phyloP scores from a whole-genome alignment of 2,329 filamentous ascomycete genomes.

The Alternaria solani region DNA sequence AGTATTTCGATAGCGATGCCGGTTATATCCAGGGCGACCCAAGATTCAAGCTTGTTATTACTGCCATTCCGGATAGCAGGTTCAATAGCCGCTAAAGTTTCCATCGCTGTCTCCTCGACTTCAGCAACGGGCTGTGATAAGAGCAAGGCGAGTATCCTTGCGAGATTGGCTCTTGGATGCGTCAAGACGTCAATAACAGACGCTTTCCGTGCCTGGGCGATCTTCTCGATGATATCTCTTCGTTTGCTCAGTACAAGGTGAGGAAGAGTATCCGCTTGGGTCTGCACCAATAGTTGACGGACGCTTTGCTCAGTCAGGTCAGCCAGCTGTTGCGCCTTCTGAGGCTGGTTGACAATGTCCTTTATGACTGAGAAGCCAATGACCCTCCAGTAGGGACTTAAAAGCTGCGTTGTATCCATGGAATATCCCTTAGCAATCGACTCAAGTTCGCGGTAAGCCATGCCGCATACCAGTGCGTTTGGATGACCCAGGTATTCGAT shows the following conservation, averaged over 20 bases:
- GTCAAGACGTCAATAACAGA: constrained; percentile 68
- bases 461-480: constrained; percentile 79
- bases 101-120: constrained; percentile 72
- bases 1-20: constrained; percentile 81
- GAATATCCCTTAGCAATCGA: constrained; percentile 73
- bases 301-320: constrained; percentile 81
- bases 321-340: constrained; percentile 80
- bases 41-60: constrained; percentile 68
- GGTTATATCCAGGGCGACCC: constrained; percentile 79
- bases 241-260: constrained; percentile 83
- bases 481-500: constrained; percentile 86
- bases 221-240: constrained; percentile 78
- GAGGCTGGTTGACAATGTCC: constrained; percentile 80
- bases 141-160: constrained; percentile 66
- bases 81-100: constrained; percentile 72
- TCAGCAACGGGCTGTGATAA: constrained; percentile 69
- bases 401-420: constrained; percentile 71
- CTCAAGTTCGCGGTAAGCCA: constrained; percentile 84
- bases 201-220: constrained; percentile 72
- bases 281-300: constrained; percentile 74
- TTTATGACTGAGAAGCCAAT: constrained; percentile 84
- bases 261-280: constrained; percentile 84
- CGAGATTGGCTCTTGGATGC: constrained; percentile 64
- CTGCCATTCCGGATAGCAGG: constrained; percentile 69
- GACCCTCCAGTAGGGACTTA: constrained; percentile 88